Percentiles rank a stretch among this genome's conserved stretches.
phyloP scores from a whole-genome alignment of 2,329 filamentous ascomycete species.

The Cladosporium sp. region DNA sequence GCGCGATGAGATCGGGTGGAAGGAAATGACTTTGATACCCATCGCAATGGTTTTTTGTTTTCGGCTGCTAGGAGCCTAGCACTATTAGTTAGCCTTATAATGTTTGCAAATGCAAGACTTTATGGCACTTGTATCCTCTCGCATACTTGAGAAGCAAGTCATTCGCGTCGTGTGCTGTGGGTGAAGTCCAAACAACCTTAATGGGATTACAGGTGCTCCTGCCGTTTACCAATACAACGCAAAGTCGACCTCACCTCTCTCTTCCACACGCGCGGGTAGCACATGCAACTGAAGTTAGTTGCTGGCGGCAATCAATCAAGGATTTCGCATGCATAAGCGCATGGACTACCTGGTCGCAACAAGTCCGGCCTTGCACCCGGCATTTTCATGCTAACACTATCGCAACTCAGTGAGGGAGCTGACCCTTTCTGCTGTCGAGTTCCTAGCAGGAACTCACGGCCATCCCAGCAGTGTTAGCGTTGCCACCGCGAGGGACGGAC shows the following conservation, averaged over 20 bases:
- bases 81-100: not conserved
- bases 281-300: too few species aligned
- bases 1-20: not conserved
- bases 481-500: too few species aligned
- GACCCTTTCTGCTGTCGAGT: too few species aligned
- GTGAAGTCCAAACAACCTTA: not conserved
- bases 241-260: not conserved
- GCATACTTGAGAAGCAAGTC: not conserved
- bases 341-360: too few species aligned
- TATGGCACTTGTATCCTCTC: not conserved
- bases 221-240: not conserved
- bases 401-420: too few species aligned
- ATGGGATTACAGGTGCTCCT: not conserved
- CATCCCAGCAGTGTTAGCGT: too few species aligned
- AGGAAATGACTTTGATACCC: conserved; percentile 5
- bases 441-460: too few species aligned
- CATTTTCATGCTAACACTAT: too few species aligned
- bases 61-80: not conserved
- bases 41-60: not conserved
- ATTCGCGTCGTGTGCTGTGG: not conserved
- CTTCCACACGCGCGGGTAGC: too few species aligned
- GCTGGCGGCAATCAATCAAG: too few species aligned
- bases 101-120: not conserved
- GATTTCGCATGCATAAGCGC: too few species aligned
- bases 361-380: too few species aligned